A percentile compares a stretch with the other conserved stretches of the same genome.
These are phyloP conservation scores for Calendula officinalis DNA, from an alignment of 129 eudicot species.

Conservation along the genomic window DNA sequence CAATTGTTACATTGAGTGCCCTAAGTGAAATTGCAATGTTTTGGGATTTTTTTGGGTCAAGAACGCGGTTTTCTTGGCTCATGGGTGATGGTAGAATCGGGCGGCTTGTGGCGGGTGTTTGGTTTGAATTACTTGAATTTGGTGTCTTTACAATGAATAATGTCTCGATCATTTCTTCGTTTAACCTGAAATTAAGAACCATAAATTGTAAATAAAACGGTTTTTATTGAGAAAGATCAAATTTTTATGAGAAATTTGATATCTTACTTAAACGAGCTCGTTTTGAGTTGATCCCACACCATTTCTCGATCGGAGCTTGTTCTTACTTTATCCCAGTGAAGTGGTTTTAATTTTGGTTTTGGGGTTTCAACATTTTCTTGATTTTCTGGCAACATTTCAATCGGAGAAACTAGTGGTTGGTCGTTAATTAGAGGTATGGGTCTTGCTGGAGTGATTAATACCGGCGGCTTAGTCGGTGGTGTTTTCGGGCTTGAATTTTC, in stretches of 20 bases:
- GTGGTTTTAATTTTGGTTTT: conserved; percentile 77
- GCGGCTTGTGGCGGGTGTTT: conserved; percentile 39
- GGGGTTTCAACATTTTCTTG: conserved; percentile 53
- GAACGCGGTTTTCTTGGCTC: conserved; percentile 66
- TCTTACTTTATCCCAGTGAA: conserved; percentile 99
- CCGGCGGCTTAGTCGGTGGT: conserved; percentile 47
- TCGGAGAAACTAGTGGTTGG: conserved; percentile 47
- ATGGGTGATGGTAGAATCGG: conserved; percentile 51
- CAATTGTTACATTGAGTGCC: conserved; percentile 89
- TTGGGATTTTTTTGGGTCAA: conserved; percentile 92
- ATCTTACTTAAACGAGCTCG: conserved; percentile 88
- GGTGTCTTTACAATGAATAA: conserved; percentile 76
- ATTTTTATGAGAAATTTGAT: neutral
- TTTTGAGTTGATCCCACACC: conserved; percentile 99
- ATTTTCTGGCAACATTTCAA: conserved; percentile 49
- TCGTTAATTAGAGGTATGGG: conserved; percentile 37
- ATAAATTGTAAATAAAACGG: neutral
- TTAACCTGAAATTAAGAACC: conserved; percentile 56
- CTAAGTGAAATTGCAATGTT: conserved; percentile 80
- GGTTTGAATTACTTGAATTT: conserved; percentile 48
- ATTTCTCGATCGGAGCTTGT: conserved; percentile 94
- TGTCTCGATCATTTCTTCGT: conserved; percentile 97
- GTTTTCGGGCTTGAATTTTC: conserved; percentile 27
- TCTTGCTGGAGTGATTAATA: conserved; percentile 46
- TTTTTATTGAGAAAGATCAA: neutral